phyloP scores from a whole-genome alignment of 345 rosid genomes.

The Moringa oleifera region DNA sequence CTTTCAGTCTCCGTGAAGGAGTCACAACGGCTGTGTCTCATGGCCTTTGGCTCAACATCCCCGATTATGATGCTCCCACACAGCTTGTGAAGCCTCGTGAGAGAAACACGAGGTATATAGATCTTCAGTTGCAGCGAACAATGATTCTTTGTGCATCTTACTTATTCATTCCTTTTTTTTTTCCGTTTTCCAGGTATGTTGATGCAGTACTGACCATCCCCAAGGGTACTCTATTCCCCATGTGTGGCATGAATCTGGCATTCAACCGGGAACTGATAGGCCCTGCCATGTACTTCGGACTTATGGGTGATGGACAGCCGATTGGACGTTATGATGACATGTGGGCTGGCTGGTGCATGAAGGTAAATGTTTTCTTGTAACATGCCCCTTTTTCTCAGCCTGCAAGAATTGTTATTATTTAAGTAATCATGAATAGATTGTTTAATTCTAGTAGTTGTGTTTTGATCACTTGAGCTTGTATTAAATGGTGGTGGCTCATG shows the following conservation, averaged over 20 bases:
- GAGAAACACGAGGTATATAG: conserved; percentile 34
- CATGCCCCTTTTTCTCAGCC: not conserved
- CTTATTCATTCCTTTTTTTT: not conserved
- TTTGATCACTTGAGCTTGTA: no score
- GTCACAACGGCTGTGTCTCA: conserved; percentile 41
- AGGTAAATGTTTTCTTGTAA: conserved; percentile 22
- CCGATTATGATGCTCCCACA: conserved; percentile 48
- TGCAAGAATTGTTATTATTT: no score
- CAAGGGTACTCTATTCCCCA: conserved; percentile 46
- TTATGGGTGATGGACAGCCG: conserved; percentile 54
- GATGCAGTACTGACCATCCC: conserved; percentile 44
- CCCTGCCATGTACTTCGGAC: conserved; percentile 60
- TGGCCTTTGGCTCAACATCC: conserved; percentile 53
- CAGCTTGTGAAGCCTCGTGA: conserved; percentile 52
- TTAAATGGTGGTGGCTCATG: not conserved
- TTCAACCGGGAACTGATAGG: conserved; percentile 48
- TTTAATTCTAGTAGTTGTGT: no score
- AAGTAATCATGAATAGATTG: no score
- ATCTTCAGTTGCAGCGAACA: no score
- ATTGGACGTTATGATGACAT: conserved; percentile 50
- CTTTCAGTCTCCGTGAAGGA: conserved; percentile 41
- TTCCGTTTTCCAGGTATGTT: conserved; percentile 31
- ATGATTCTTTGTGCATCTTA: no score
- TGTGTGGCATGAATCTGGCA: conserved; percentile 53
- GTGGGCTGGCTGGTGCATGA: conserved; percentile 66